Evolutionary conservation across 1,139 yeast genomes (phyloP).

Genomic region (Protomyces inouyei): DNA sequence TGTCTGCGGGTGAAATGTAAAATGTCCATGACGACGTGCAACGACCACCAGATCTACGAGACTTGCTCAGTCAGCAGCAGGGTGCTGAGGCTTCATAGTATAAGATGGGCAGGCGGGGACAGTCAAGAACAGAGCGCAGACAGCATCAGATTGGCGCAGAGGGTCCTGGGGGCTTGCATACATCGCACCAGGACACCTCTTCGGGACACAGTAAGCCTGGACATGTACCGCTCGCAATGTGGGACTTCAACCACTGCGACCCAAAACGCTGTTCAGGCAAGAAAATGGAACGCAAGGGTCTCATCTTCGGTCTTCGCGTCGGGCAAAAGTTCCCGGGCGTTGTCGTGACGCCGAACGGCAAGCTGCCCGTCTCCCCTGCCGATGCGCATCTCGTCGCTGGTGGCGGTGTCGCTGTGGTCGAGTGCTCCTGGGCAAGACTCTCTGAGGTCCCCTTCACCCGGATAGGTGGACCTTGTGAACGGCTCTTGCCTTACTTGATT

Average conservation of each 20-base stretch:
- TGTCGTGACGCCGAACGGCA: constrained; percentile 91
- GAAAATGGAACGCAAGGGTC: constrained; percentile 80
- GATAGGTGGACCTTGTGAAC: constrained; percentile 85
- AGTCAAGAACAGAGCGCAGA: constrained; percentile 40
- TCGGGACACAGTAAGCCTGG: not conserved
- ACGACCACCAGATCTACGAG: no score
- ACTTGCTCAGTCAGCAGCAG: no score
- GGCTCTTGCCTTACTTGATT: constrained; percentile 38
- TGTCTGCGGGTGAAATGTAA: no score
- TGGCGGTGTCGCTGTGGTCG: constrained; percentile 92
- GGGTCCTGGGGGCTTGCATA: not conserved
- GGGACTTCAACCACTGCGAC: constrained; percentile 95
- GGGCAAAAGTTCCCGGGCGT: constrained; percentile 92
- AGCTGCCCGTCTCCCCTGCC: constrained; percentile 82
- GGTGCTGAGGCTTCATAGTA: no score
- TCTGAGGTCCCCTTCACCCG: constrained; percentile 91
- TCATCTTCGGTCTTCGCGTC: constrained; percentile 68
- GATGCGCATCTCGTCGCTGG: constrained; percentile 73
- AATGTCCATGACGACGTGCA: no score
- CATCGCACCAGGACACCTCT: not conserved
- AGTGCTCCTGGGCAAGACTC: constrained; percentile 95
- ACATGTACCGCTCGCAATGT: constrained; percentile 26
- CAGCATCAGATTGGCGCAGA: not conserved
- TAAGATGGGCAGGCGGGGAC: constrained; percentile 37
- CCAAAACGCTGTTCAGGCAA: constrained; percentile 97